Conservation (phyloP, 345 rosid species). For the Citrus trifoliata region DNA sequence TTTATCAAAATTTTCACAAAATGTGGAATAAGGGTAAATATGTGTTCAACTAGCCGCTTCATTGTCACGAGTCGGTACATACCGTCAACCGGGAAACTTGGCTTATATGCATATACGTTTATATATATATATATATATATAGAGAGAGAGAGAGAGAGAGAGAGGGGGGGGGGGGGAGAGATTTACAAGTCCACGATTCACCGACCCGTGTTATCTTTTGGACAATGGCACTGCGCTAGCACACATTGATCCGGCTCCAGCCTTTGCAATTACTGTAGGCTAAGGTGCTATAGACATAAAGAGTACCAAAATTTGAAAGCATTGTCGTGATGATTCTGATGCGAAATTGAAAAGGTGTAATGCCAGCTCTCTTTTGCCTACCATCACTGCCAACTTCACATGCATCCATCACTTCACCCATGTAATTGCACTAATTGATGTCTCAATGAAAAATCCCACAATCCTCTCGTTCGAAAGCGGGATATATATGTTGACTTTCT, state of each 20-base stretch:
- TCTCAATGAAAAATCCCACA: background rate
- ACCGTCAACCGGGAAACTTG: too few relatives aligned
- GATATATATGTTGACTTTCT: background rate
- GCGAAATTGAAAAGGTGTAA: background rate
- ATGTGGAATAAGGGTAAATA: too few relatives aligned
- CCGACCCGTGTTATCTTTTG: background rate
- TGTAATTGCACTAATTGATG: slow-evolving; percentile 24
- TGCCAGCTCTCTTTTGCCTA: background rate
- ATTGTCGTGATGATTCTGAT: background rate
- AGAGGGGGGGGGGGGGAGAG: too few relatives aligned
- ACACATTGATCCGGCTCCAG: background rate
- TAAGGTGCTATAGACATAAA: background rate
- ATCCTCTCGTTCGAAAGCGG: background rate
- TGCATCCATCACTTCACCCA: slow-evolving; percentile 20
- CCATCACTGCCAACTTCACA: slow-evolving; percentile 10
- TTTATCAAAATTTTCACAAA: too few relatives aligned
- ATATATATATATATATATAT: too few relatives aligned
- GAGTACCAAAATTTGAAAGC: background rate
- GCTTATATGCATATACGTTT: too few relatives aligned
- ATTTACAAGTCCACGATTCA: background rate
- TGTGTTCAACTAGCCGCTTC: too few relatives aligned
- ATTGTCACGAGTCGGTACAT: too few relatives aligned
- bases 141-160: too few relatives aligned
- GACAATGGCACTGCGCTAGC: background rate
- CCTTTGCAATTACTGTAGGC: background rate